Evolutionary conservation across 208 protist species (phyloP).

Genomic region (Acanthamoeba lenticulata): DNA sequence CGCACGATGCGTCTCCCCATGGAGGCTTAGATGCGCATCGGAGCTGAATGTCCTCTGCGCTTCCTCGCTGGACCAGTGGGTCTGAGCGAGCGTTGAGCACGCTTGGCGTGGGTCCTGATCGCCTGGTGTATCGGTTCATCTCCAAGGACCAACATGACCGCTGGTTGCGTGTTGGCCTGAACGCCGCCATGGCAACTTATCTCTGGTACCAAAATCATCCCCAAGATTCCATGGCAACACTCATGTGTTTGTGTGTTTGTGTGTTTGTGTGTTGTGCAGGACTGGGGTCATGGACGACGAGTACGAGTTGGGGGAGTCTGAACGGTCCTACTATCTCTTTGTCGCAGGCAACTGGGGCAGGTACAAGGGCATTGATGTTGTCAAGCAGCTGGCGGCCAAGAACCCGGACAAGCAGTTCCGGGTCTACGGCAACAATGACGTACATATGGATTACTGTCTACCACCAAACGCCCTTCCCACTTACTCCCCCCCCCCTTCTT

Average conservation of each 20-base stretch:
- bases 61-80: not conserved
- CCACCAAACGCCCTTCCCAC: no score
- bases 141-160: not conserved
- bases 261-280: not conserved
- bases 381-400: not conserved
- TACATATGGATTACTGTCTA: no score
- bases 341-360: not conserved
- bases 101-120: not conserved
- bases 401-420: not conserved
- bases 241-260: not conserved
- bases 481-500: no score
- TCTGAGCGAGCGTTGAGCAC: not conserved
- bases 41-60: no score
- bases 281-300: not conserved
- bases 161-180: not conserved
- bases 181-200: not conserved
- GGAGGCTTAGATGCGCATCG: no score
- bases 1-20: no score
- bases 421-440: not conserved
- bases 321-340: not conserved
- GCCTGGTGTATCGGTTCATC: not conserved
- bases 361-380: not conserved
- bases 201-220: not conserved
- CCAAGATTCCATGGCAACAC: no score
- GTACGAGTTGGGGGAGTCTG: not conserved